phyloP scores from a whole-genome alignment of 148 eudicot genomes.

The Vaccinium darrowii region DNA sequence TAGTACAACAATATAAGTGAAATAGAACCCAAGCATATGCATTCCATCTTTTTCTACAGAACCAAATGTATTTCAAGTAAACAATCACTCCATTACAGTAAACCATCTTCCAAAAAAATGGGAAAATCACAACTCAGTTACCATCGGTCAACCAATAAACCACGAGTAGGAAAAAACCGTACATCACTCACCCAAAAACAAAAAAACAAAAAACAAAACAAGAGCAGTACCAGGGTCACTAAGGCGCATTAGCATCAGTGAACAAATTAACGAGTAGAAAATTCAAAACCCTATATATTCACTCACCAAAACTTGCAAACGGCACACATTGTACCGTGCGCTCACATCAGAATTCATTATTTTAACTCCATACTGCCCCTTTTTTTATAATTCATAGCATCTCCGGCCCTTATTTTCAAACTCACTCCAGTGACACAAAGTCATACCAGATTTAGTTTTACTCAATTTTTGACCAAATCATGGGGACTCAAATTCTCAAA shows the following conservation, averaged over 20 bases:
- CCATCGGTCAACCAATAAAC: neutral
- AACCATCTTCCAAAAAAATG: neutral
- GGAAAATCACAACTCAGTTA: neutral
- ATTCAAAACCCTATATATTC: neutral
- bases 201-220: neutral
- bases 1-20: neutral
- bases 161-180: neutral
- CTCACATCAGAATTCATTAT: neutral
- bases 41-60: too few relatives aligned
- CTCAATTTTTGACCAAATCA: too few relatives aligned
- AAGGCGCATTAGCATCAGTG: neutral
- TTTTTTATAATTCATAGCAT: too few relatives aligned
- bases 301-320: neutral
- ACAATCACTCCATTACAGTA: neutral
- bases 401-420: too few relatives aligned
- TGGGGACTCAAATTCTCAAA: too few relatives aligned
- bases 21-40: too few relatives aligned
- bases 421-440: too few relatives aligned
- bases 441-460: too few relatives aligned
- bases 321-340: neutral
- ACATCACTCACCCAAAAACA: neutral
- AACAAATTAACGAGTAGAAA: neutral
- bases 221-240: neutral
- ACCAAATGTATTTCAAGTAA: neutral
- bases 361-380: neutral